These are phyloP conservation scores for Gloeopeniophorella convolvens DNA, from an alignment of 768 basidiomycete genomes.

Conservation along the genomic window DNA sequence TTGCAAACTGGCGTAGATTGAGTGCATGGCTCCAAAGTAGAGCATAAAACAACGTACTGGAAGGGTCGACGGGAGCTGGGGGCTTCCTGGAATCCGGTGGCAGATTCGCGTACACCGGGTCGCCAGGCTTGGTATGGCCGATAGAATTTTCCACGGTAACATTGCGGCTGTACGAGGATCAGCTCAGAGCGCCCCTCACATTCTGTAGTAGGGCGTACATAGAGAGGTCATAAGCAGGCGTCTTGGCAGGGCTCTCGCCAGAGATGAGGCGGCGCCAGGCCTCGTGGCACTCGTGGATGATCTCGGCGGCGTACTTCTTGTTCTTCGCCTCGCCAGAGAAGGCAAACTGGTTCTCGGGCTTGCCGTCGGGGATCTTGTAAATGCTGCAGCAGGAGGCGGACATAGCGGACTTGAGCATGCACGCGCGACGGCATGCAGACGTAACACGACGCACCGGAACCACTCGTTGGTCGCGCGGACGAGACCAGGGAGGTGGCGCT, in stretches of 20 bases:
- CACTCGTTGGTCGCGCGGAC: slow-evolving; percentile 98
- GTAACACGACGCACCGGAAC: slow-evolving; percentile 77
- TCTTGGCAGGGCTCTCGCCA: slow-evolving; percentile 74
- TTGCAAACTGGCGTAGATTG: slow-evolving; percentile 56
- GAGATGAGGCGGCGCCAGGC: slow-evolving; percentile 92
- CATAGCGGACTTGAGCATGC: not conserved
- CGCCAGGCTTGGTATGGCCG: slow-evolving; percentile 55
- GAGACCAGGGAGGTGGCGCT: slow-evolving; percentile 93
- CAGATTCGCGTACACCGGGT: slow-evolving; percentile 55
- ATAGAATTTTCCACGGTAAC: slow-evolving; percentile 69
- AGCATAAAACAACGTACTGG: slow-evolving; percentile 57
- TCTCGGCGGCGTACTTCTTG: slow-evolving; percentile 98
- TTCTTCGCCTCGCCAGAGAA: slow-evolving; percentile 99
- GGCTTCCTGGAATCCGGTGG: slow-evolving; percentile 78
- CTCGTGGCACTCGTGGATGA: slow-evolving; percentile 98
- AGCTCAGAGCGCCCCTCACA: not conserved
- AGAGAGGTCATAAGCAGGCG: slow-evolving; percentile 64
- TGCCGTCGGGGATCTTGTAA: slow-evolving; percentile 95
- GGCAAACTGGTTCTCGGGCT: slow-evolving; percentile 96
- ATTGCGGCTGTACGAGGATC: slow-evolving; percentile 54
- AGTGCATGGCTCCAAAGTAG: not conserved
- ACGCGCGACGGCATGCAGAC: too few species aligned
- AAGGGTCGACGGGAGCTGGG: slow-evolving; percentile 84
- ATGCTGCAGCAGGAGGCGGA: slow-evolving; percentile 43
- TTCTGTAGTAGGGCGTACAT: slow-evolving; percentile 55